Conservation (phyloP, 1,139 yeast species). For the Petasospora fabianii region DNA sequence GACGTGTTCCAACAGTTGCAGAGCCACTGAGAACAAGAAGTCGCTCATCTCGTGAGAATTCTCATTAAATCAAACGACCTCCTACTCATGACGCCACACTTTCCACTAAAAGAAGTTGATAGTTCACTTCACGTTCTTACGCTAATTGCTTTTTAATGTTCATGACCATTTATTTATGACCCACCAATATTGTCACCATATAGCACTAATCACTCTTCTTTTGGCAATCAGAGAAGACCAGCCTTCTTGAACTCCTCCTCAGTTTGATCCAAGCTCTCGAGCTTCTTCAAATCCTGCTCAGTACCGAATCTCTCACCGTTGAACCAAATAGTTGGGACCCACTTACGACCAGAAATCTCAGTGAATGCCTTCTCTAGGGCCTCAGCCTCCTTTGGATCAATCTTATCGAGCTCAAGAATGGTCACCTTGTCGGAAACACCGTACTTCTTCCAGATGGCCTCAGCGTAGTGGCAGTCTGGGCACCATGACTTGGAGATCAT, state of each 20-base stretch:
- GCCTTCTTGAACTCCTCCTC: conserved; percentile 40
- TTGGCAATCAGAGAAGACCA: conserved; percentile 30
- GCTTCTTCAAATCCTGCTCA: conserved; percentile 47
- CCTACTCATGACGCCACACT: no score
- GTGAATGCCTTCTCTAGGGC: conserved; percentile 59
- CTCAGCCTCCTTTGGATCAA: conserved; percentile 49
- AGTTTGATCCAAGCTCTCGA: conserved; percentile 42
- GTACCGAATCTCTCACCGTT: conserved; percentile 62
- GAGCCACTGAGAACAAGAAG: conserved; percentile 27
- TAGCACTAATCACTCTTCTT: not conserved
- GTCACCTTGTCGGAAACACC: conserved; percentile 47
- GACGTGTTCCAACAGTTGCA: conserved; percentile 24
- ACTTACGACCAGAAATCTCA: conserved; percentile 56
- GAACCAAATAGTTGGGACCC: conserved; percentile 70
- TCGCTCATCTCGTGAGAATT: conserved; percentile 23
- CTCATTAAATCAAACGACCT: conserved; percentile 6
- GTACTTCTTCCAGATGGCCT: conserved; percentile 48
- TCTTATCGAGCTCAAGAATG: conserved; percentile 57
- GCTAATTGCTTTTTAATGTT: conserved; percentile 5
- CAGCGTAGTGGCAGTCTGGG: conserved; percentile 68
- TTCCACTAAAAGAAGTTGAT: not conserved
- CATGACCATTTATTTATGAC: conserved; percentile 1
- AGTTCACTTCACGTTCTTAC: not conserved
- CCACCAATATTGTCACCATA: no score
- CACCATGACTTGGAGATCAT: conserved; percentile 74